Evolutionary conservation across 805 yeast species (phyloP).

Genomic region (Ogataea populi-albae): DNA sequence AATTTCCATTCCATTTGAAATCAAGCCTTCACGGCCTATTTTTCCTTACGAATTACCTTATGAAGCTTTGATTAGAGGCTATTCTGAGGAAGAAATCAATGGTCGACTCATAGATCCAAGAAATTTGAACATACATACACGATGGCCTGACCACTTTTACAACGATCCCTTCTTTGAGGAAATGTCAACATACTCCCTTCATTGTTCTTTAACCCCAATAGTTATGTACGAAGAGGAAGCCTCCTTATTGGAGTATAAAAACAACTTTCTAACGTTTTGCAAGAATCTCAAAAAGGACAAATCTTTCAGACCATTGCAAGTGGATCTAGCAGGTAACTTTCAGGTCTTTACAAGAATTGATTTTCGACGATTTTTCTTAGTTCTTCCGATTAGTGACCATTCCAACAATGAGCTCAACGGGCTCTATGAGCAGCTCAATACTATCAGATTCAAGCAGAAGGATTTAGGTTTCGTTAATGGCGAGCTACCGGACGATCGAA

Average conservation of each 20-base stretch:
- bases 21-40: constrained; percentile 6
- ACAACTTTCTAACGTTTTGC: constrained; percentile 9
- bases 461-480: constrained; percentile 21
- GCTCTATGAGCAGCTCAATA: constrained; percentile 4
- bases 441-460: constrained; percentile 11
- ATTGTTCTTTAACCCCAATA: constrained; percentile 28
- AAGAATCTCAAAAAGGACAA: constrained; percentile 7
- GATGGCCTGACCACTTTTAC: constrained; percentile 25
- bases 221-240: constrained; percentile 15
- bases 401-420: constrained; percentile 5
- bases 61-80: constrained; percentile 24
- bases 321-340: constrained; percentile 6
- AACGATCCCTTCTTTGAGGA: constrained; percentile 15
- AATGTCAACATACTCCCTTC: constrained; percentile 14
- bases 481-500: constrained; percentile 13
- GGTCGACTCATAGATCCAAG: constrained; percentile 22
- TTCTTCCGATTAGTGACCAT: constrained; percentile 7
- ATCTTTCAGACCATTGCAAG: constrained; percentile 3
- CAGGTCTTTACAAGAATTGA: constrained; percentile 15
- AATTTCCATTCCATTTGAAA: constrained; percentile 17
- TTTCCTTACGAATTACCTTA: constrained; percentile 24
- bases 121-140: constrained; percentile 11
- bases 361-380: constrained; percentile 15
- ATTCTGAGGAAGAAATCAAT: constrained; percentile 10
- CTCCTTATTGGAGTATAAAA: constrained; percentile 12